These are phyloP conservation scores for Xylaria nigripes DNA, from an alignment of 495 filamentous ascomycete species.

Conservation along the genomic window DNA sequence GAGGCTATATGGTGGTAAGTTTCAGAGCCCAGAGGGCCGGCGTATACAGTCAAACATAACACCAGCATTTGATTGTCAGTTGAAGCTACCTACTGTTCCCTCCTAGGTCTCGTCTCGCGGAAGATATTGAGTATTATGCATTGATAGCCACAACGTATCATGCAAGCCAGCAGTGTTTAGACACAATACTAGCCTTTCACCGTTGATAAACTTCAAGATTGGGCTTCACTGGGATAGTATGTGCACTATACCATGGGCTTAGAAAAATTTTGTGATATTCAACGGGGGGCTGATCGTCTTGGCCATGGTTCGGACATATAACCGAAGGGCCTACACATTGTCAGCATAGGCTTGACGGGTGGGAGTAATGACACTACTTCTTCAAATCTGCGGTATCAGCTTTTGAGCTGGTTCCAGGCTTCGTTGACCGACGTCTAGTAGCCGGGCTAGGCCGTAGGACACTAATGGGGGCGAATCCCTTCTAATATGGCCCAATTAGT, in stretches of 20 bases:
- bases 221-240: not conserved
- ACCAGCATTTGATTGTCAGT: too few species aligned
- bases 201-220: not conserved
- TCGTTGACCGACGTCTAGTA: not conserved
- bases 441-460: not conserved
- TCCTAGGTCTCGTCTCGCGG: too few species aligned
- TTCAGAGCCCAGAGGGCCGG: too few species aligned
- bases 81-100: too few species aligned
- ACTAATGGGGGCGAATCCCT: not conserved
- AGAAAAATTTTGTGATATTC: not conserved
- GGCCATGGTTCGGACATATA: slow-evolving; percentile 26
- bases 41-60: too few species aligned
- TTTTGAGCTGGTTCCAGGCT: slow-evolving; percentile 1
- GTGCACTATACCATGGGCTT: not conserved
- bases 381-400: not conserved
- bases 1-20: too few species aligned
- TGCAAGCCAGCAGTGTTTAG: not conserved
- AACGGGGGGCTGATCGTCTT: slow-evolving; percentile 23
- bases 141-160: not conserved
- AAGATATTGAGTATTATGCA: too few species aligned
- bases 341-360: not conserved
- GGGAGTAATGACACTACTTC: not conserved
- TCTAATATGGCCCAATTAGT: not conserved
- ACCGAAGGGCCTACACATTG: slow-evolving; percentile 21
- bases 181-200: too few species aligned